Evolutionary conservation across 1,284 basidiomycete species (phyloP).

Genomic region (Phellinidium pouzarii): DNA sequence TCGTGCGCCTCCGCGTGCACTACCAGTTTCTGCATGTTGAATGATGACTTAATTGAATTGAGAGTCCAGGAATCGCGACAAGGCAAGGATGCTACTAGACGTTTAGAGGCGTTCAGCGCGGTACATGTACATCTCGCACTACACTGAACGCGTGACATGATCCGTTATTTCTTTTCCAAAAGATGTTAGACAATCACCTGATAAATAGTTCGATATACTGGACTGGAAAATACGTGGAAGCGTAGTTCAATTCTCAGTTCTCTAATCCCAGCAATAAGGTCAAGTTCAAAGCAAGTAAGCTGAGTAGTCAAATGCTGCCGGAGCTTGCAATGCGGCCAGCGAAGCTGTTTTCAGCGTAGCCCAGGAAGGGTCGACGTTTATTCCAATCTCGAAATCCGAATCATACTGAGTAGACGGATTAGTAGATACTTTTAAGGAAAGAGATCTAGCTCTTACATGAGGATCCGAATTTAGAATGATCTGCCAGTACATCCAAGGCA

Average conservation of each 20-base stretch:
- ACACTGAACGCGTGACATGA: too few relatives aligned
- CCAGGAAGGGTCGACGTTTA: slow-evolving; percentile 19
- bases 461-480: slow-evolving; percentile 22
- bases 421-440: not conserved
- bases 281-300: slow-evolving; percentile 7
- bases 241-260: not conserved
- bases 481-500: slow-evolving; percentile 28
- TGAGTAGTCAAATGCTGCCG: slow-evolving; percentile 19
- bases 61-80: too few relatives aligned
- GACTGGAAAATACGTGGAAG: too few relatives aligned
- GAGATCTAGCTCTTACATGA: slow-evolving; percentile 11
- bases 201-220: too few relatives aligned
- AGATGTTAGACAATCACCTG: too few relatives aligned
- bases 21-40: too few relatives aligned
- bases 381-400: slow-evolving; percentile 20
- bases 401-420: not conserved
- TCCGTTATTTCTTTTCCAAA: too few relatives aligned
- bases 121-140: too few relatives aligned
- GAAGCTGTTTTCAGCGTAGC: slow-evolving; percentile 19
- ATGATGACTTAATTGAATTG: too few relatives aligned
- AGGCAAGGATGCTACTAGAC: too few relatives aligned
- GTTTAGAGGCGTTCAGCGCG: too few relatives aligned
- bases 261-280: not conserved
- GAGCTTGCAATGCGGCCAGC: slow-evolving; percentile 12
- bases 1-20: too few relatives aligned